Conservation (phyloP, 352 stramenopile species). For the Phytophthora brassicae region DNA sequence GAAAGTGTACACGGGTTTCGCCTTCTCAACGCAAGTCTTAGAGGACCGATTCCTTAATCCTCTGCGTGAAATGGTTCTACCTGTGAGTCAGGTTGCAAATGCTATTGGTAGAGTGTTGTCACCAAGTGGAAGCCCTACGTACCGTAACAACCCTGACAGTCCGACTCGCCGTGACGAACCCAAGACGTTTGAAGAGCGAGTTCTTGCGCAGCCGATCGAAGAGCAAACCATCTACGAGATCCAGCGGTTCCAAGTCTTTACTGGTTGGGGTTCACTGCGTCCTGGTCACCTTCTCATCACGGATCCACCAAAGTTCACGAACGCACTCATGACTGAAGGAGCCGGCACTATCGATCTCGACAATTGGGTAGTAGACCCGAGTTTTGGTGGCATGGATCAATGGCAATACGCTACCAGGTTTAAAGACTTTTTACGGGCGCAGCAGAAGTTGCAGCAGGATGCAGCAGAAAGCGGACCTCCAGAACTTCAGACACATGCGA, state of each 20-base stretch:
- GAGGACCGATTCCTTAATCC: slow-evolving; percentile 85
- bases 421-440: slow-evolving; percentile 76
- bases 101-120: slow-evolving; percentile 43
- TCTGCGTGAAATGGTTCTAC: slow-evolving; percentile 71
- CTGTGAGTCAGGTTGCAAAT: slow-evolving; percentile 54
- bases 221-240: slow-evolving; percentile 80
- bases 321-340: slow-evolving; percentile 73
- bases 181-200: slow-evolving; percentile 68
- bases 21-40: slow-evolving; percentile 76
- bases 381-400: slow-evolving; percentile 69
- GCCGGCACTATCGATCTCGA: slow-evolving; percentile 56
- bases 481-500: slow-evolving; percentile 22
- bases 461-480: slow-evolving; percentile 13
- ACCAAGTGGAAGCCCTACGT: slow-evolving; percentile 26
- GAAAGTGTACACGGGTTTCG: slow-evolving; percentile 79
- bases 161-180: slow-evolving; percentile 23
- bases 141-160: slow-evolving; percentile 33
- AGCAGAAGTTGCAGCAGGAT: slow-evolving; percentile 45
- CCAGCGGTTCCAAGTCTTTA: slow-evolving; percentile 85
- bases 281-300: slow-evolving; percentile 78
- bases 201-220: slow-evolving; percentile 56
- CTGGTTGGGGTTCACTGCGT: slow-evolving; percentile 74
- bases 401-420: slow-evolving; percentile 89
- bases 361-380: slow-evolving; percentile 81
- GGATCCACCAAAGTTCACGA: slow-evolving; percentile 77